phyloP scores from a whole-genome alignment of 2,329 filamentous ascomycete species.

The Capronia epimyces region DNA sequence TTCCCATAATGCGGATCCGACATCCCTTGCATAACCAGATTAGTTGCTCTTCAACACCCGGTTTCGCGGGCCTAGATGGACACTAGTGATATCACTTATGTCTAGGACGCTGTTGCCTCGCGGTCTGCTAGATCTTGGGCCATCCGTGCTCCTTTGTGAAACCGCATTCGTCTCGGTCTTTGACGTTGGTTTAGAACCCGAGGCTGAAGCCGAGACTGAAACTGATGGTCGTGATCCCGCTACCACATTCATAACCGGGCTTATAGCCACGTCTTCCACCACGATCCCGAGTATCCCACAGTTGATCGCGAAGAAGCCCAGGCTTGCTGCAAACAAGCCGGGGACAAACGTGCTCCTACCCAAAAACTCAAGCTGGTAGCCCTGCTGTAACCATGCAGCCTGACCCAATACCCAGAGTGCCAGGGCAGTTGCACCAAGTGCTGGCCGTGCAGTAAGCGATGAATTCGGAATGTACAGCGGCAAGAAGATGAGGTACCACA shows the following conservation, averaged over 20 bases:
- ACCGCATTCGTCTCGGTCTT: neutral
- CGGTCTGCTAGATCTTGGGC: neutral
- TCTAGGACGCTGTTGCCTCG: slow-evolving; percentile 11
- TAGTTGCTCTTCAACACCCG: slow-evolving; percentile 21
- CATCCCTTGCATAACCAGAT: neutral
- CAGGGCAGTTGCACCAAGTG: slow-evolving; percentile 60
- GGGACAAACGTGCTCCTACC: slow-evolving; percentile 79
- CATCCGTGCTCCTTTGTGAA: neutral
- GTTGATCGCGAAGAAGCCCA: slow-evolving; percentile 79
- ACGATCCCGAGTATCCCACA: slow-evolving; percentile 81
- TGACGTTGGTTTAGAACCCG: neutral
- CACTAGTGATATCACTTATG: slow-evolving; percentile 16
- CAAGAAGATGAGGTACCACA: slow-evolving; percentile 94
- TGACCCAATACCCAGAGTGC: slow-evolving; percentile 63
- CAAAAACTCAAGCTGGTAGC: slow-evolving; percentile 70
- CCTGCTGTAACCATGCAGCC: slow-evolving; percentile 69
- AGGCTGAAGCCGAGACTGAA: neutral
- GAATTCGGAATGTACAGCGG: slow-evolving; percentile 84
- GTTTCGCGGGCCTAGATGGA: slow-evolving; percentile 20
- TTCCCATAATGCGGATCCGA: neutral
- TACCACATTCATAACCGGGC: neutral
- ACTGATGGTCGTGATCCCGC: neutral
- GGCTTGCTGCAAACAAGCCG: slow-evolving; percentile 68
- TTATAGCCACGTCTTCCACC: slow-evolving; percentile 52
- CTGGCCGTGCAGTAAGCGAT: slow-evolving; percentile 53